phyloP scores from a whole-genome alignment of 2,329 filamentous ascomycete genomes.

The Ceratocystis eucalypticola region DNA sequence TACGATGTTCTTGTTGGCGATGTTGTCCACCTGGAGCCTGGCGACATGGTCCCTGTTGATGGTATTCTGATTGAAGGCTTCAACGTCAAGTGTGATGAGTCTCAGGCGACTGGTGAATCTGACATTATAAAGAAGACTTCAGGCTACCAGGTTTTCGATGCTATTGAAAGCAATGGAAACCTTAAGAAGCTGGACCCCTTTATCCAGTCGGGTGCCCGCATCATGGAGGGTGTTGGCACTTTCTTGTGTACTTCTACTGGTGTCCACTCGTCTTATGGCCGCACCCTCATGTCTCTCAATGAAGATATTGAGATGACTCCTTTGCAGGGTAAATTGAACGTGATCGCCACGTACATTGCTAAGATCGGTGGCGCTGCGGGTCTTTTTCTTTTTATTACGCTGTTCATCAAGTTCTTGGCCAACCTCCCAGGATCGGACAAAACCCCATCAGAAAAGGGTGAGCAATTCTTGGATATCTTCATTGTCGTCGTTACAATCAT shows the following conservation, averaged over 20 bases:
- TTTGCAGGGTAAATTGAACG: constrained; percentile 61
- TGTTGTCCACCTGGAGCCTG: constrained; percentile 58
- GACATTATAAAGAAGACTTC: constrained; percentile 57
- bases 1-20: constrained; percentile 58
- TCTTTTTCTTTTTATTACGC: constrained; percentile 65
- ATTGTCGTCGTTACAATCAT: constrained; percentile 70
- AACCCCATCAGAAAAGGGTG: constrained; percentile 59
- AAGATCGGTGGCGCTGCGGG: constrained; percentile 66
- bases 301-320: constrained; percentile 64
- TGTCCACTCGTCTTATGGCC: constrained; percentile 59
- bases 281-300: constrained; percentile 60
- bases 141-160: constrained; percentile 54
- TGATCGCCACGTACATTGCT: constrained; percentile 64
- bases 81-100: constrained; percentile 65
- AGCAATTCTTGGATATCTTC: constrained; percentile 61
- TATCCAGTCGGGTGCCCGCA: constrained; percentile 70
- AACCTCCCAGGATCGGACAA: constrained; percentile 40
- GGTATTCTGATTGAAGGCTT: constrained; percentile 60
- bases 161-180: constrained; percentile 51
- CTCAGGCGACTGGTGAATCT: constrained; percentile 66
- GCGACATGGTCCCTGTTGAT: constrained; percentile 61
- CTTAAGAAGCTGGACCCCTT: constrained; percentile 67
- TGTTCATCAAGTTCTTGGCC: constrained; percentile 75
- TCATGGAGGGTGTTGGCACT: constrained; percentile 64
- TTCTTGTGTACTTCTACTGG: constrained; percentile 63